Conservation (phyloP, 805 yeast species). For the Hanseniaspora vineae region DNA sequence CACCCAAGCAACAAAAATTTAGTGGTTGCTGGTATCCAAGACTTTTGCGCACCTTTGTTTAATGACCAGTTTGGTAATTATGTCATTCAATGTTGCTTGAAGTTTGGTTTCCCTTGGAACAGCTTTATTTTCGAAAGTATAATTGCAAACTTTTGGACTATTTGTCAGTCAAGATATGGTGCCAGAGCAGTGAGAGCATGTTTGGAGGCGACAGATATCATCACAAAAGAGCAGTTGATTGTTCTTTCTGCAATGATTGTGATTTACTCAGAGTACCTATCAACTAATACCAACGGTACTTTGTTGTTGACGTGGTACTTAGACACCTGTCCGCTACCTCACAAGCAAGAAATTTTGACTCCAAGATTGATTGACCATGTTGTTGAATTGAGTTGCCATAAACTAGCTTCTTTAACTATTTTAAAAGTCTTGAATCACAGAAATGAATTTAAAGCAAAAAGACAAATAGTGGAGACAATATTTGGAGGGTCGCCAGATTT, state of each 20-base stretch:
- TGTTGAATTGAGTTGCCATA: slow-evolving; percentile 57
- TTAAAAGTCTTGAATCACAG: slow-evolving; percentile 65
- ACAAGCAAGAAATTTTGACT: slow-evolving; percentile 54
- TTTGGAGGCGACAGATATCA: slow-evolving; percentile 57
- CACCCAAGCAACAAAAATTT: slow-evolving; percentile 43
- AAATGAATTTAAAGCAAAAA: slow-evolving; percentile 48
- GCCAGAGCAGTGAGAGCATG: slow-evolving; percentile 92
- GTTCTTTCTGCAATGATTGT: slow-evolving; percentile 69
- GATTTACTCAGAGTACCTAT: slow-evolving; percentile 63
- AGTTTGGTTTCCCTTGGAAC: slow-evolving; percentile 79
- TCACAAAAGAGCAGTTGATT: slow-evolving; percentile 53
- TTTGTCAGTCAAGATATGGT: slow-evolving; percentile 84
- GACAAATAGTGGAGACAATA: slow-evolving; percentile 46
- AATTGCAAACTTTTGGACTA: slow-evolving; percentile 61
- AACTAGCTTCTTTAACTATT: slow-evolving; percentile 72
- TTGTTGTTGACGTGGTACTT: slow-evolving; percentile 86
- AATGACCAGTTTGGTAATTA: slow-evolving; percentile 96
- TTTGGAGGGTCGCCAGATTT: slow-evolving; percentile 33
- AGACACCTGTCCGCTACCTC: slow-evolving; percentile 63
- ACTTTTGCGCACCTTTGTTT: slow-evolving; percentile 73
- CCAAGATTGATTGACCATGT: slow-evolving; percentile 49
- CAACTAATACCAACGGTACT: slow-evolving; percentile 78
- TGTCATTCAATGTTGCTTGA: slow-evolving; percentile 86
- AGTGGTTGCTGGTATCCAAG: slow-evolving; percentile 58
- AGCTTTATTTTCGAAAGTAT: slow-evolving; percentile 81